Evolutionary conservation across 2,329 filamentous ascomycete species (phyloP).

Genomic region (Alternaria conjuncta): DNA sequence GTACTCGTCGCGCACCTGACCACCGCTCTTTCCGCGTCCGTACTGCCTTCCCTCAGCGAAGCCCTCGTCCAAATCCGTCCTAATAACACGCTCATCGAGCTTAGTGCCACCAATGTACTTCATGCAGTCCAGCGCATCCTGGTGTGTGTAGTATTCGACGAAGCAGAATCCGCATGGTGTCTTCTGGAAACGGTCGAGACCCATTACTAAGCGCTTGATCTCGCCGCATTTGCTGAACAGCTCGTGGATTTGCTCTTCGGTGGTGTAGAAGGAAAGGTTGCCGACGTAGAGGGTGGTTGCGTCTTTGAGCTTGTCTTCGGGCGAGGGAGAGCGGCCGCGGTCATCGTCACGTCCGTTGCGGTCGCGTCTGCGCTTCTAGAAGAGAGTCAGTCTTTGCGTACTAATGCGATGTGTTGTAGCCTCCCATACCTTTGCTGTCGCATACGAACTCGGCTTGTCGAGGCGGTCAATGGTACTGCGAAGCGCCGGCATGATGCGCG

Average conservation of each 20-base stretch:
- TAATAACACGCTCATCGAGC: conserved; percentile 94
- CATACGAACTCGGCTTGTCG: conserved; percentile 95
- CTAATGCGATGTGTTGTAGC: background rate
- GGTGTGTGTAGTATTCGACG: conserved; percentile 98
- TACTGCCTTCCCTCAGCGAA: conserved; percentile 97
- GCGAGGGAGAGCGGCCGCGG: conserved; percentile 58
- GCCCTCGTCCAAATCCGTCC: conserved; percentile 92
- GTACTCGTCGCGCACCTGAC: conserved; percentile 97
- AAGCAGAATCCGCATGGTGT: conserved; percentile 99
- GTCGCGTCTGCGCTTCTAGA: conserved; percentile 74
- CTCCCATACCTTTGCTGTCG: conserved; percentile 72
- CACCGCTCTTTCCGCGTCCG: conserved; percentile 91
- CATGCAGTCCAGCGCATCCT: conserved; percentile 96
- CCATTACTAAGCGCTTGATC: conserved; percentile 98
- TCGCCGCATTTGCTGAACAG: conserved; percentile 94
- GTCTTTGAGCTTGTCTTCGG: conserved; percentile 80
- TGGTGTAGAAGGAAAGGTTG: conserved; percentile 98
- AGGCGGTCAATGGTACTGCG: conserved; percentile 89
- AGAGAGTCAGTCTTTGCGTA: conserved; percentile 14
- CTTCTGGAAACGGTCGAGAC: conserved; percentile 94
- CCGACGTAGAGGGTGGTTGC: conserved; percentile 97
- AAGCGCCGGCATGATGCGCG: conserved; percentile 32
- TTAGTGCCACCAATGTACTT: conserved; percentile 99
- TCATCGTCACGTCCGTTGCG: conserved; percentile 64
- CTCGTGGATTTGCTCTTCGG: conserved; percentile 98